Evolutionary conservation across 352 stramenopile genomes (phyloP), one percentile per base, ranked within the genome.

Genomic region (Phytophthora tubulina): DNA sequence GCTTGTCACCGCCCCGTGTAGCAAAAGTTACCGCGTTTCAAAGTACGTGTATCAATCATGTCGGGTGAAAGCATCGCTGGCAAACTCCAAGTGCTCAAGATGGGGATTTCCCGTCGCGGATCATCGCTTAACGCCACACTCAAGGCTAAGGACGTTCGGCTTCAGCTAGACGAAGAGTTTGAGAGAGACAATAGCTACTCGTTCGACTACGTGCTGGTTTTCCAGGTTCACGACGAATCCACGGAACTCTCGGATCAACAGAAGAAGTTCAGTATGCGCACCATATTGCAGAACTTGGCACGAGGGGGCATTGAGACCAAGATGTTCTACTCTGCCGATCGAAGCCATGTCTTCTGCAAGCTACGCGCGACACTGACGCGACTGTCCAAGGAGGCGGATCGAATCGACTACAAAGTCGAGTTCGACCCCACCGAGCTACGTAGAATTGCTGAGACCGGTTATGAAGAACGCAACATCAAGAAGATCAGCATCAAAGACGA

Each of bases 201-300:
- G 70, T 94, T 87, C 75, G 86, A 94, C 83, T 94, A 92, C 51
- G 84, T 85, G 56, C 71, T 94, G 54, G 86, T 94, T 38, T 94
- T 94, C 83, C 88, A 94, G 58, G 84, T 94, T 35, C 84, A 94
- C 74, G 84, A 91, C 56, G 86, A 94, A 67, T 80, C 64, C 49
- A 76, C 76, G 6, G 70, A 85, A 61, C 76, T 94, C 42, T 75
- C 72, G 61, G 54, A 82, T 32, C 38, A 58, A 38, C 86, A 94
- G 59, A 94, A 92, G 68, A 81, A 92, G 39, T 79, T 76, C 58
- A 90, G 80, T 52, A 92, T 92, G 86, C 84, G 86, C 70, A 83
- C 70, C 14, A 84, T 94, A 36, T 78, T 94, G 35, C 81, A 92
- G 67, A 77, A 85, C 17, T 71, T 94, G 55, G 86, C 84, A 27